phyloP scores from a whole-genome alignment of 139 green algal species.

The Klebsormidium nitens region DNA sequence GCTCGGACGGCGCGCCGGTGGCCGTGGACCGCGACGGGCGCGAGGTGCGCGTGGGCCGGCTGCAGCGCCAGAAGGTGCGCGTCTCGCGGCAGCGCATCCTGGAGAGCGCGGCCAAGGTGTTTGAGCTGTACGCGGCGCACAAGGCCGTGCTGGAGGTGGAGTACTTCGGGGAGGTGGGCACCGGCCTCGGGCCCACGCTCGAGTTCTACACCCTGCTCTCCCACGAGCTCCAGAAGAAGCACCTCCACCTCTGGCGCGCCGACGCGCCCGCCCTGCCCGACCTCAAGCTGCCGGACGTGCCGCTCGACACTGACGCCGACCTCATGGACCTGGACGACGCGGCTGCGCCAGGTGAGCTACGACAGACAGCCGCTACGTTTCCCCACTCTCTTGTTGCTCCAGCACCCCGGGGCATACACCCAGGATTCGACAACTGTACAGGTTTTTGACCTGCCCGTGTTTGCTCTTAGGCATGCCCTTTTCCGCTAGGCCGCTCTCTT shows the following conservation, averaged over 20 bases:
- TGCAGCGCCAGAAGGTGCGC: conserved; percentile 84
- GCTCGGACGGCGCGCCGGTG: conserved; percentile 47
- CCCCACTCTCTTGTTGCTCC: no score
- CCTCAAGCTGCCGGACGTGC: neutral
- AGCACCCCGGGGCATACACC: no score
- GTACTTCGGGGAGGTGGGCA: conserved; percentile 90
- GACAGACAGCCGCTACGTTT: no score
- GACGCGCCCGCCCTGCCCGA: conserved; percentile 33
- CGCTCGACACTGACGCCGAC: conserved; percentile 6
- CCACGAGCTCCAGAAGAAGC: conserved; percentile 76
- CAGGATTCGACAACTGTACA: no score
- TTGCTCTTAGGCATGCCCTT: no score
- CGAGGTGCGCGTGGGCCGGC: conserved; percentile 67
- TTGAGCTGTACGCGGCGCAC: conserved; percentile 46
- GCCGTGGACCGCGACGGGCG: conserved; percentile 43
- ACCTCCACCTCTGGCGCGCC: conserved; percentile 80
- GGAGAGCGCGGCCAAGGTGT: conserved; percentile 76
- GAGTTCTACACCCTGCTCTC: conserved; percentile 96
- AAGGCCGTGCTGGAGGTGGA: conserved; percentile 74
- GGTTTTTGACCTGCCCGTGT: no score
- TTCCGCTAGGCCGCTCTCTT: no score
- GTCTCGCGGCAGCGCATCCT: conserved; percentile 76
- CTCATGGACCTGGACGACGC: conserved; percentile 14
- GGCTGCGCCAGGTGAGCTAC: neutral
- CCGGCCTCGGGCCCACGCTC: conserved; percentile 89